Evolutionary conservation across 805 yeast species (phyloP), one percentile per base, ranked within the genome.

Genomic region (Isabelozyma heimii): DNA sequence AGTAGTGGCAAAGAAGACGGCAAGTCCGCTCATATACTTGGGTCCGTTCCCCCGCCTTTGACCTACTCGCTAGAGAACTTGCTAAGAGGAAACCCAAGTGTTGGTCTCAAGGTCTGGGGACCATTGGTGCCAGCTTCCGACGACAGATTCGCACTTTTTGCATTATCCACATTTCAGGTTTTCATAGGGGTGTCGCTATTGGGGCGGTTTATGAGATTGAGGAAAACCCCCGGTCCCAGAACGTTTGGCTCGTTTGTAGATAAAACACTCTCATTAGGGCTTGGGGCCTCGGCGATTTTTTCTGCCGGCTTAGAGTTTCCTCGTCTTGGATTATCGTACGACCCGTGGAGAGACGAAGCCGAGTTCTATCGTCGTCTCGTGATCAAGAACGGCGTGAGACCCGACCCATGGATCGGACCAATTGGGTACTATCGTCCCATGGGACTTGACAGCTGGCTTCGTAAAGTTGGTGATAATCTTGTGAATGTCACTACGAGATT

Each of bases 271-370:
- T 3, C 53, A 55, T 12, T 42, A 1, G 37, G 69, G 0, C 54
- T 68, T 0, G 89, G 89, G 7, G 52, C 80, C 0, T 66, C 72
- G 15, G 54, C 81, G 13, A 58, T 83, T n/a, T 76, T 79, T 52
- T 77, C 79, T 47, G 72, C 87, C 2, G 78, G 83, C 2, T 59
- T 85, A 35, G 92, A 86, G 57, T 54, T 75, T 6, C 70, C 80
- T 13, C 69, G 91, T 47, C 55, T 84, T 38, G 57, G 73, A 8
- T 52, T 68, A 10, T 70, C 76, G 1, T 61, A 64, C 44, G 91
- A 86, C 59, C 91, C 91, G 8, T 86, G 91, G 91, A 73, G 66
- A 24, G 89, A 82, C 30, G 90, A 86, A 58, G 88, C 90, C 2
- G 72, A 64, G 42, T 57, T 60, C 14, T 85, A 82, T 33, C 76